Percentiles rank a stretch among this genome's conserved stretches.
Evolutionary conservation across 2,329 filamentous ascomycete species (phyloP).

Genomic region (Cordyceps militaris): DNA sequence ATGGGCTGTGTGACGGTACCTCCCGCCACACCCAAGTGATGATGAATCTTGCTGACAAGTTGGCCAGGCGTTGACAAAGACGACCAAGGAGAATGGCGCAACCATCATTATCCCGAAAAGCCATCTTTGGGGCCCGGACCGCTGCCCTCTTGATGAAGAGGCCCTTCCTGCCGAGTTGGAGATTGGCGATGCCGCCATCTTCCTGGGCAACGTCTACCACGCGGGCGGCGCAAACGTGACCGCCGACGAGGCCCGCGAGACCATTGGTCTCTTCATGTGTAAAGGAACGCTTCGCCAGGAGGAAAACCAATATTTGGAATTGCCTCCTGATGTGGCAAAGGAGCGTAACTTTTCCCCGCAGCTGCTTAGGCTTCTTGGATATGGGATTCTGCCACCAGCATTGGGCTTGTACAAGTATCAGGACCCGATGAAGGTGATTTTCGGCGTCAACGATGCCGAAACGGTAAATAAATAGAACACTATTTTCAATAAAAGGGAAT

Average conservation of each 20-base stretch:
- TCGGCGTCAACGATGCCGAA: conserved; percentile 30
- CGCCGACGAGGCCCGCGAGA: conserved; percentile 23
- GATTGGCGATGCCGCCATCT: conserved; percentile 32
- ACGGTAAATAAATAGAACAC: conserved; percentile 20
- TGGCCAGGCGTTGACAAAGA: conserved; percentile 29
- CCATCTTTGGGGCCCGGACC: conserved; percentile 33
- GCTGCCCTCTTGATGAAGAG: conserved; percentile 29
- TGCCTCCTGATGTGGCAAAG: conserved; percentile 24
- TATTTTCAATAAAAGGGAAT: not conserved
- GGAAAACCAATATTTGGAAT: conserved; percentile 28
- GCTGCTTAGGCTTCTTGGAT: conserved; percentile 26
- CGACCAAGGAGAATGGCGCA: conserved; percentile 34
- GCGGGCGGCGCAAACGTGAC: conserved; percentile 32
- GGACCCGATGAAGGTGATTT: conserved; percentile 30
- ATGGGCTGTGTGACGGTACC: conserved; percentile 28
- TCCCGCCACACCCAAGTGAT: not conserved
- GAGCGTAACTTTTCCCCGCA: conserved; percentile 25
- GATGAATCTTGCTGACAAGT: not conserved
- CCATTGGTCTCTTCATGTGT: conserved; percentile 29
- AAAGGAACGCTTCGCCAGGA: conserved; percentile 27
- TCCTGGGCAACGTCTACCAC: conserved; percentile 33
- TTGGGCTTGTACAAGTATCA: conserved; percentile 30
- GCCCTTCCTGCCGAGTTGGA: conserved; percentile 33
- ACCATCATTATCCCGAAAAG: conserved; percentile 34
- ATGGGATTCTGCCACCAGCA: conserved; percentile 27